Evolutionary conservation across 306 rosid genomes (phyloP), one percentile per base, ranked within the genome.

Genomic region (Purshia tridentata): DNA sequence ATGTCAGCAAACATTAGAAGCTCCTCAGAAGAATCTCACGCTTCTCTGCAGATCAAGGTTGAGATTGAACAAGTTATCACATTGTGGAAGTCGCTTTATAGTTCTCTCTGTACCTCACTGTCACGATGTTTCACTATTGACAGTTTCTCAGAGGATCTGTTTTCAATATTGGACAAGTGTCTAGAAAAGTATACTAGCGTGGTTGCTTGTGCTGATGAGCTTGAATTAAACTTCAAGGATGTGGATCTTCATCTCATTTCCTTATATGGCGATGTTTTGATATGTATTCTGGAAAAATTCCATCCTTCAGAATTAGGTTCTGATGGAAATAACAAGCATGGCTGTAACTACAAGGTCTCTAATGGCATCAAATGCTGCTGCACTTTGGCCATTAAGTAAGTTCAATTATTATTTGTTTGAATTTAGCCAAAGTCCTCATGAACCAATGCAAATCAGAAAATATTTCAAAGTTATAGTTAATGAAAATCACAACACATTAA

Each of bases 21-120:
- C 47, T 77, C 83, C 71, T 60, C 46, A 49, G 83, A 80, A 74
- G 64, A 77, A 40, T 44, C 62, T 77, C 71, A 48, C 68, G 64
- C 72, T 77, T 61, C 84, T 39, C 54, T 47, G 41, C 84, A 68
- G 73, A 58, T 72, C 55, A 81, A 80, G 55, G 69, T 52, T 35
- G 76, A 77, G 60, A 82, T 87, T 77, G 90, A 83, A 49, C 78
- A 80, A 55, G 76, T 84, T 69, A 67, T 80, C 75, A 85, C 87
- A 82, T 81, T 75, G 18, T 93, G 98, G 98, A 89, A 81, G 81
- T 76, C 83, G 52, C 87, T 89, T 60, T 89, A 87, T 81, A 81
- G 76, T 67, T 85, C 84, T 78, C 70, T 89, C 47, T 46, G 78
- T 52, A 74, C 81, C 45, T 82, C 85, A 42, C 77, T 76, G 74